Conservation (phyloP, 192 early-diverging fungal species). For the Linnemannia schmuckeri region DNA sequence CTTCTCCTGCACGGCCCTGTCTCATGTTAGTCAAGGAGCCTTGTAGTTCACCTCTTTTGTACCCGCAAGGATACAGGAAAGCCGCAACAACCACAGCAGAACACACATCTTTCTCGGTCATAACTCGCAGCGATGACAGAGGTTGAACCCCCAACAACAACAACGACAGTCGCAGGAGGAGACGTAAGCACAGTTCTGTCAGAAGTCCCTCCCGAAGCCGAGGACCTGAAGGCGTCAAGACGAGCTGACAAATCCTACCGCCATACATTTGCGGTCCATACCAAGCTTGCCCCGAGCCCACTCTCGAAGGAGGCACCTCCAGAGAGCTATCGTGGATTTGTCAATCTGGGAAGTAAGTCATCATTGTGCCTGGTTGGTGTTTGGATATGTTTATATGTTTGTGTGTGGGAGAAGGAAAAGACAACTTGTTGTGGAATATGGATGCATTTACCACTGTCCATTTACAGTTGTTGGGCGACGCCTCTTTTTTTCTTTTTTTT, state of each 20-base stretch:
- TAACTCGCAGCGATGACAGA: neutral
- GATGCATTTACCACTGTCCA: neutral
- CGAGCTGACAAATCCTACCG: conserved; percentile 20
- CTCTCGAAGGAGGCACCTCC: conserved; percentile 88
- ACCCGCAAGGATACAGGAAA: neutral
- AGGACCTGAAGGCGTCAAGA: conserved; percentile 28
- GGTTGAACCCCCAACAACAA: neutral
- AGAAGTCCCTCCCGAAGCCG: conserved; percentile 27
- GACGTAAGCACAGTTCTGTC: neutral
- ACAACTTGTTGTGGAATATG: neutral
- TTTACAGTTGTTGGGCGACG: neutral
- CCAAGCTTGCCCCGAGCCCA: conserved; percentile 73
- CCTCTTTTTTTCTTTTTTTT: neutral
- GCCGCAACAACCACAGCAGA: neutral
- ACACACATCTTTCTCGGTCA: neutral
- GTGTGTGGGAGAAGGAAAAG: no score
- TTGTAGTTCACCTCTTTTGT: neutral
- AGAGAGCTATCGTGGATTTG: conserved; percentile 88
- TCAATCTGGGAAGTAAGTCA: conserved; percentile 76
- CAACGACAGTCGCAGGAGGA: neutral
- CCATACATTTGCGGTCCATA: conserved; percentile 74
- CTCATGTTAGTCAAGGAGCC: neutral
- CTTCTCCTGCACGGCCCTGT: neutral
- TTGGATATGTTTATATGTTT: neutral
- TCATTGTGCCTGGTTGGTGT: neutral